These are phyloP conservation scores for Lolium rigidum DNA, from an alignment of 176 grass and related monocot genomes.

Conservation along the genomic window DNA sequence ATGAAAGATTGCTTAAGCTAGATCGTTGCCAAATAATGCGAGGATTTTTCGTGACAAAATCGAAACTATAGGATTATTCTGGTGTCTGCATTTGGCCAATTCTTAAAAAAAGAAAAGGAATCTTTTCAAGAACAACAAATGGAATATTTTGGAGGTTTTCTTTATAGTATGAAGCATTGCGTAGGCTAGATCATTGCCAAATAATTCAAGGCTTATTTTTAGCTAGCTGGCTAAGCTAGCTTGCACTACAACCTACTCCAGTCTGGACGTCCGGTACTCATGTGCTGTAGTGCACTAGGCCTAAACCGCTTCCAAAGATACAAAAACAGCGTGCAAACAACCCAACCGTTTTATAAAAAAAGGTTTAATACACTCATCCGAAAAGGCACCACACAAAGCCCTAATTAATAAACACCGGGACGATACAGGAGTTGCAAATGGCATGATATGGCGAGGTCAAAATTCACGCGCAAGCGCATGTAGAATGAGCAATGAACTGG, in stretches of 20 bases:
- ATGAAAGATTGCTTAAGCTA: constrained; percentile 7
- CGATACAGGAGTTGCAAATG: background rate
- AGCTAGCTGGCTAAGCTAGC: constrained; percentile 29
- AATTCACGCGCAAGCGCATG: background rate
- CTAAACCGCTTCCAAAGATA: background rate
- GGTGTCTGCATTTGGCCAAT: constrained; percentile 11
- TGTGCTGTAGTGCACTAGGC: constrained; percentile 38
- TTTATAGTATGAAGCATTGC: constrained; percentile 22
- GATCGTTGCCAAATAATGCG: constrained; percentile 14
- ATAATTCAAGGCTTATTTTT: background rate
- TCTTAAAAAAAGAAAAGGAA: background rate
- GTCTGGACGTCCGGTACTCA: background rate
- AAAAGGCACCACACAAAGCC: background rate
- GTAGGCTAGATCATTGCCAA: constrained; percentile 17
- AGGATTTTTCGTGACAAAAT: background rate
- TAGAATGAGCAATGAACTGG: background rate
- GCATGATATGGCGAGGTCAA: background rate
- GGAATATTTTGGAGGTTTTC: background rate
- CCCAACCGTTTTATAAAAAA: background rate
- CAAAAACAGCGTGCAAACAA: background rate
- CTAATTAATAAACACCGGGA: background rate
- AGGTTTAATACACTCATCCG: background rate
- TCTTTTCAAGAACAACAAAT: background rate
- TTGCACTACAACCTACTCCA: constrained; percentile 43
- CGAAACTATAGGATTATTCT: background rate